Percentiles rank a stretch among this genome's conserved stretches.
Evolutionary conservation across 2,329 filamentous ascomycete species (phyloP).

Genomic region (Penicillium sp.): DNA sequence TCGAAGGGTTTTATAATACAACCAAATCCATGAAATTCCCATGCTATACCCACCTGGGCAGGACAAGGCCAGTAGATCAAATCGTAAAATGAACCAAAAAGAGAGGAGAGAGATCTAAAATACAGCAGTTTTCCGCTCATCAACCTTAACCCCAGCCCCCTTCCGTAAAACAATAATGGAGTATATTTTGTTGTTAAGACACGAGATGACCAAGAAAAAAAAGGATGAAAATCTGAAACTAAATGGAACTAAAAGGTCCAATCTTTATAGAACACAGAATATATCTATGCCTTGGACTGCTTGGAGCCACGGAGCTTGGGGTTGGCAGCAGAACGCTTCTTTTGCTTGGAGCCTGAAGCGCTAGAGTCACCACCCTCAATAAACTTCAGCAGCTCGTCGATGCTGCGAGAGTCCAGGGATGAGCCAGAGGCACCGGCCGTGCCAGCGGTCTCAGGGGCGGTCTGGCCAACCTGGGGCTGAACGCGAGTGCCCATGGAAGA

Average conservation of each 20-base stretch:
- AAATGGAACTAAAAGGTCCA: conserved; percentile 8
- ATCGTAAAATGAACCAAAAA: conserved; percentile 14
- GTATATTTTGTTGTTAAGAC: conserved; percentile 32
- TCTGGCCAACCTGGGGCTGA: conserved; percentile 64
- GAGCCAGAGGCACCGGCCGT: conserved; percentile 38
- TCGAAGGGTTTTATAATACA: conserved; percentile 33
- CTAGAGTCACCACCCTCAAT: conserved; percentile 70
- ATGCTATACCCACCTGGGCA: conserved; percentile 27
- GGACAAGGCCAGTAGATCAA: conserved; percentile 23
- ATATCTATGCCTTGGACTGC: conserved; percentile 36
- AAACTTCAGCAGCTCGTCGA: conserved; percentile 91
- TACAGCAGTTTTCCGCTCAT: conserved; percentile 32
- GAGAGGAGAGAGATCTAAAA: conserved; percentile 42
- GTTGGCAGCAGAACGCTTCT: conserved; percentile 46
- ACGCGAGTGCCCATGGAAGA: conserved; percentile 58
- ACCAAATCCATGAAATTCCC: conserved; percentile 34
- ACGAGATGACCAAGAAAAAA: conserved; percentile 26
- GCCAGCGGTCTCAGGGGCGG: conserved; percentile 51
- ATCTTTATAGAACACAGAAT: conserved; percentile 2
- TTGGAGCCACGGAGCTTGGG: conserved; percentile 47
- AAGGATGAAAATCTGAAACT: not conserved
- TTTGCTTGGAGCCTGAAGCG: conserved; percentile 43
- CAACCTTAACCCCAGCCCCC: conserved; percentile 25
- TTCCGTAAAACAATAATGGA: conserved; percentile 22
- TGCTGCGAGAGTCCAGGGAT: conserved; percentile 72